Conservation (phyloP, 179 eudicot species). For the Silene noctiflora region DNA sequence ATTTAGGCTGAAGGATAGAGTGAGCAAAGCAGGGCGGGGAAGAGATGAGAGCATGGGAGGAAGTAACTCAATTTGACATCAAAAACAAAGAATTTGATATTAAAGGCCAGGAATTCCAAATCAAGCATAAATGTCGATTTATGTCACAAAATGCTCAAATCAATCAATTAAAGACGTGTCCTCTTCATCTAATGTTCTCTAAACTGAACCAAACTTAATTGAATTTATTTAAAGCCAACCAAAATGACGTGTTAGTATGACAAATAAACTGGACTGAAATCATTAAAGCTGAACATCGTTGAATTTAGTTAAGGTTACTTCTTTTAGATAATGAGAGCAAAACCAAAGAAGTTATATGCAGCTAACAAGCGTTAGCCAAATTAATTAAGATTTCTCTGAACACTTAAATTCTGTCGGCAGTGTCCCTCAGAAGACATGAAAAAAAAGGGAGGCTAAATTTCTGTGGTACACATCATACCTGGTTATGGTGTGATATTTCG, state of each 20-base stretch:
- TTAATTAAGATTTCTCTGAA: not conserved
- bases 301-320: not conserved
- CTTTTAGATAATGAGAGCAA: not conserved
- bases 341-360: not conserved
- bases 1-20: not conserved
- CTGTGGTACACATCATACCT: constrained; percentile 40
- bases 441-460: not conserved
- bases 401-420: not conserved
- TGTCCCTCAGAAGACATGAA: not conserved
- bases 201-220: too few relatives aligned
- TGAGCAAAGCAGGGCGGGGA: not conserved
- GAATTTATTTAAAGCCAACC: too few relatives aligned
- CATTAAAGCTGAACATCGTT: not conserved
- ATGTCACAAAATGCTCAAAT: too few relatives aligned
- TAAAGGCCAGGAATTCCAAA: not conserved
- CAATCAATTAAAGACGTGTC: too few relatives aligned
- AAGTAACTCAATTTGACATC: not conserved
- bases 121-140: too few relatives aligned
- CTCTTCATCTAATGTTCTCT: too few relatives aligned
- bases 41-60: not conserved
- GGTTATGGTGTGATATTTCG: constrained; percentile 73
- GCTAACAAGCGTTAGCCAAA: not conserved
- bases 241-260: too few relatives aligned
- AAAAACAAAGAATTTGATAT: not conserved
- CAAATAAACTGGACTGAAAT: too few relatives aligned